Evolutionary conservation across 202 grass and related monocot species (phyloP), one percentile per base, ranked within the genome.

Genomic region (Cymbopogon flexuosus): DNA sequence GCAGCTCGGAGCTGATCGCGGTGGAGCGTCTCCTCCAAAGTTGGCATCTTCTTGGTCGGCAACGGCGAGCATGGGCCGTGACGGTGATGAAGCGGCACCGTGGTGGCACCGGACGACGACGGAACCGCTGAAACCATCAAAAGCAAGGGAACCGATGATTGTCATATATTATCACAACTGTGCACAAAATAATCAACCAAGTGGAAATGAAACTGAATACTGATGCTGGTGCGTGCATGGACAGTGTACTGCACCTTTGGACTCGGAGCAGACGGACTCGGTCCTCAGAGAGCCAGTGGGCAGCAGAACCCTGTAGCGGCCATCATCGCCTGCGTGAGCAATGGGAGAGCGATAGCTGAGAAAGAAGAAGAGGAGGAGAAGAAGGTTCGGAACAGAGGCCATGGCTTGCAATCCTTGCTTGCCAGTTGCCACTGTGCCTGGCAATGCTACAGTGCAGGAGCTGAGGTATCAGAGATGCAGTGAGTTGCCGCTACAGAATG

Each of bases 11-110:
- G 74, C 64, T 82, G 67, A 56, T 97, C 94, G 9, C 70, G 81
- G 16, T 65, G 62, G 37, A 97, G 94, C 27, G 84, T 71, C 68
- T 90, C 80, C 5, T 31, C 51, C 39, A 89, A 13, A 10, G 70
- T 65, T 12, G 41, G 60, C 83, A 77, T 79, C 47, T 79, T 70
- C 3, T 82, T 75, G 30, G 67, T 60, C n/a, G 34, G 8, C 16
- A 43, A 12, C 30, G 85, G 83, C 3, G 91, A 89, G 85, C 91
- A 97, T n/a, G 89, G 91, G 4, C 94, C 85, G 13, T 90, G 62
- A 33, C 83, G 74, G 60, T 97, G 85, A 33, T 71, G 80, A 65
- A 94, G 35, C 9, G 39, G 40, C 67, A 97, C n/a, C 75, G 75
- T 92, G 9, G 89, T 40, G 6, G 46, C 45, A 29, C 45, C 47